These are phyloP conservation scores for Neurospora sp. DNA, from an alignment of 495 filamentous ascomycete species.

Conservation along the genomic window DNA sequence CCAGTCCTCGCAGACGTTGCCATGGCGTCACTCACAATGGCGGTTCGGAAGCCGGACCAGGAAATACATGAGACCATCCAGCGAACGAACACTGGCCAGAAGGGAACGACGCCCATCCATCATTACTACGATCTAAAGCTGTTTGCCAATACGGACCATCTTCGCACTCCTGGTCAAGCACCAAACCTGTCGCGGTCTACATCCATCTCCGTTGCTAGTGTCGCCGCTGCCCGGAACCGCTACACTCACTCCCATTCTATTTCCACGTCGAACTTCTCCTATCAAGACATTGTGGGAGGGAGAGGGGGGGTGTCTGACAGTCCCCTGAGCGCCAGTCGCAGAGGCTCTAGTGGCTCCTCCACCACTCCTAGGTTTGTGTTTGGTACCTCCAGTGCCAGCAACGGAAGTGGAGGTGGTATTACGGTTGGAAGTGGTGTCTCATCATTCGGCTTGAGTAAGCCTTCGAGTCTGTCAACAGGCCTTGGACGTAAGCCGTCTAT, in stretches of 20 bases:
- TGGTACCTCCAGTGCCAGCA: slow-evolving; percentile 1
- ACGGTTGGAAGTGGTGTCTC: slow-evolving; percentile 25
- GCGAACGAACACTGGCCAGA: not conserved
- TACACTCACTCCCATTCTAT: slow-evolving; percentile 20
- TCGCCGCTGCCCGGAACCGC: slow-evolving; percentile 12
- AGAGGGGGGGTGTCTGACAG: slow-evolving; percentile 23
- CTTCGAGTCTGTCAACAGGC: slow-evolving; percentile 11
- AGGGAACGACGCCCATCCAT: slow-evolving; percentile 27
- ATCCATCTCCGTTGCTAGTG: slow-evolving; percentile 13
- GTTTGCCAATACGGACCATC: slow-evolving; percentile 70
- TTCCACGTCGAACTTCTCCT: slow-evolving; percentile 20
- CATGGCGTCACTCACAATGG: slow-evolving; percentile 86
- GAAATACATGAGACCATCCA: slow-evolving; percentile 4
- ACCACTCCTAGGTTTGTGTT: not conserved
- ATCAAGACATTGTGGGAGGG: slow-evolving; percentile 15
- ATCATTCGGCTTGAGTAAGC: slow-evolving; percentile 12
- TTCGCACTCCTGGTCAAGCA: slow-evolving; percentile 43
- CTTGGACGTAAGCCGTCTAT: slow-evolving; percentile 17
- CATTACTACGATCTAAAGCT: slow-evolving; percentile 70
- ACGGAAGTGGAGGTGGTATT: slow-evolving; percentile 18
- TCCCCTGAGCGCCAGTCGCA: slow-evolving; percentile 22
- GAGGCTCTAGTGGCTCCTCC: slow-evolving; percentile 7
- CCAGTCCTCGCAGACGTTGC: slow-evolving; percentile 82
- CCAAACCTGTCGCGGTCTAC: slow-evolving; percentile 15
- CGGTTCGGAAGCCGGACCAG: slow-evolving; percentile 51